Conservation (phyloP, 2,329 filamentous ascomycete genomes). For the Colletotrichum eleusines region DNA sequence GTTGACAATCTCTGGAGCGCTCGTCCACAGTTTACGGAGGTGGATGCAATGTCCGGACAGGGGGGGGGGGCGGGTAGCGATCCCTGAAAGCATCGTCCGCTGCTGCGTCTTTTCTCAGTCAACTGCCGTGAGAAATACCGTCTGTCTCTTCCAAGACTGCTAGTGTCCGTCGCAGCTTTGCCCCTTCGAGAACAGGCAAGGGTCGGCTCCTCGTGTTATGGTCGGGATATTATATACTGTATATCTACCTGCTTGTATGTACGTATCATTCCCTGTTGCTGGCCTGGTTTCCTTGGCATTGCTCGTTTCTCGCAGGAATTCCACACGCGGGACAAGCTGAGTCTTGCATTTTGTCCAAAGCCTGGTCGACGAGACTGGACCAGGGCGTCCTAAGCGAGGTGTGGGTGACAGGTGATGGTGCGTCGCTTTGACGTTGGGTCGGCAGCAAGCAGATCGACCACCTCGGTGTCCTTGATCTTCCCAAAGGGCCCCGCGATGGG, state of each 20-base stretch:
- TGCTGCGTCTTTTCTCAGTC: neutral
- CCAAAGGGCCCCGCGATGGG: neutral
- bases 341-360: neutral
- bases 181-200: neutral
- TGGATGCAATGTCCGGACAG: constrained; percentile 1
- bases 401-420: neutral
- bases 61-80: too few species aligned
- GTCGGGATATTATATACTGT: constrained; percentile 9
- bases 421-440: too few species aligned
- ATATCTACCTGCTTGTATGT: too few species aligned
- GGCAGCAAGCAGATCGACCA: too few species aligned
- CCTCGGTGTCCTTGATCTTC: neutral
- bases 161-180: neutral
- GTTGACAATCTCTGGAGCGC: constrained; percentile 5
- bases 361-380: neutral
- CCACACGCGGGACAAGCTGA: constrained; percentile 18
- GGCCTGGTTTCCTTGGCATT: neutral
- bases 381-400: constrained; percentile 11
- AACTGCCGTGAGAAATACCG: constrained; percentile 7
- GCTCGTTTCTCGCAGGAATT: constrained; percentile 10
- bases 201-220: neutral
- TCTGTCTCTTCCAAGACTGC: constrained; percentile 6
- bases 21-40: constrained; percentile 28
- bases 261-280: neutral
- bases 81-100: constrained; percentile 13